Evolutionary conservation across 2,329 filamentous ascomycete species (phyloP), one percentile per base, ranked within the genome.

Genomic region (Neurospora crassa): DNA sequence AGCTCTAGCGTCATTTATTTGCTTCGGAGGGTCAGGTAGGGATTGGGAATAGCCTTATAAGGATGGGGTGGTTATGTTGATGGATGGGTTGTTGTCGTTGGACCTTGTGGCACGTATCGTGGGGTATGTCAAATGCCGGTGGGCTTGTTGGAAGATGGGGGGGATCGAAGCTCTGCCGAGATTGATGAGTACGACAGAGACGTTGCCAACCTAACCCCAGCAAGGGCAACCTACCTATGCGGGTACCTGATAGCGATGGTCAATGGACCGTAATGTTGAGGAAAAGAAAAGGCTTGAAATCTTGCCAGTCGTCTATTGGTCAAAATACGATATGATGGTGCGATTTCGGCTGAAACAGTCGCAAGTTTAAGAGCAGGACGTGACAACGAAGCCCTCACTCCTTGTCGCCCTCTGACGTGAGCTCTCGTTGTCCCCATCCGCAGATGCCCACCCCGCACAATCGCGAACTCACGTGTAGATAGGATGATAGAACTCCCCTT

Each of bases 1-100:
- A 99, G 88, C 82, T 95, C 88, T 68, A 93, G 24, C 53, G 53
- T 63, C 53, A 63, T 63, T 63, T 63, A 24, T 63, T 63, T 34
- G 53, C 53, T 37, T 63, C 53, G 53, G 53, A 63, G 53, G 53
- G 53, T 63, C 53, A 34, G 53, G 53, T 63, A 37, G 53, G 53
- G 53, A 63, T 63, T 37, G 14, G 29, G 53, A 63, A 63, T 63
- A 37, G 53, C 29, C 53, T 18, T 63, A 63, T 63, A 63, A 10
- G 53, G 53, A 63, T 63, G 20, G 18, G 29, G n/a, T 24, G 40
- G 24, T 42, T 43, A 29, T 8, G 18, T 24, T 34, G 67, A 41
- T 34, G 8, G 43, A 67, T 40, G 18, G 53, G 37, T 20, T 34
- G 37, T 10, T 41, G 10, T 47, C 69, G 24, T 2, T 42, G 37